Evolutionary conservation across 768 basidiomycete species (phyloP), one percentile per base, ranked within the genome.

Genomic region (Saitozyma sp.): DNA sequence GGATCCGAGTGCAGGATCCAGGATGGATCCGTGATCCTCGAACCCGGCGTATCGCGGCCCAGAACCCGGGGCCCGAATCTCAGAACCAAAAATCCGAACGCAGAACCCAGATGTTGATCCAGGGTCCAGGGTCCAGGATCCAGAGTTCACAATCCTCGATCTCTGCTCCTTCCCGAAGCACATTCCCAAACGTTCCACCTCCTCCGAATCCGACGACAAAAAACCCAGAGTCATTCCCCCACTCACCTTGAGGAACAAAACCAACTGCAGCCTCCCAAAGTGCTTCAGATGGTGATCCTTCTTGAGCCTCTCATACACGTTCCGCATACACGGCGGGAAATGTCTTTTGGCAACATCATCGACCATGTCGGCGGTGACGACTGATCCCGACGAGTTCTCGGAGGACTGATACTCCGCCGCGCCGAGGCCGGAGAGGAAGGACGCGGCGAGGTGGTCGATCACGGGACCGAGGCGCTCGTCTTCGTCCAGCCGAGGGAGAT

Each of bases 271-370:
- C 39, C 96, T 84, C 10, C 90, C 95, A 79, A 87, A 90, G 78
- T 99, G 93, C 77, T 94, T 95, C 67, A 99, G 81, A 77, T 97
- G 95, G 54, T 86, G 85, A 76, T 92, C 89, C 66, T 84, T 82
- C 64, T 85, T 83, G 61, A 97, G 81, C 56, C 82, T 86, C 57
- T 90, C 89, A 73, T 97, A 93, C 56, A 96, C 81, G 68, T 88
- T 88, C 54, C 91, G 87, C 93, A 96, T 96, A 78, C 96, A 99
- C 68, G 92, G 82, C 0, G 96, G 96, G 85, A 92, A 98, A 76
- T 97, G 92, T 77, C 88, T 89, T 69, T 81, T 83, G 0, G 93
- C 87, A 38, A 98, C 81, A 40, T 88, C 88, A 71, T 96, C 90
- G 1, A 99, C 83, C 93, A 95, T 94, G 56, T 96, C 95, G 0